phyloP scores from a whole-genome alignment of 257 asterid species.

The Forsythia suspensa region DNA sequence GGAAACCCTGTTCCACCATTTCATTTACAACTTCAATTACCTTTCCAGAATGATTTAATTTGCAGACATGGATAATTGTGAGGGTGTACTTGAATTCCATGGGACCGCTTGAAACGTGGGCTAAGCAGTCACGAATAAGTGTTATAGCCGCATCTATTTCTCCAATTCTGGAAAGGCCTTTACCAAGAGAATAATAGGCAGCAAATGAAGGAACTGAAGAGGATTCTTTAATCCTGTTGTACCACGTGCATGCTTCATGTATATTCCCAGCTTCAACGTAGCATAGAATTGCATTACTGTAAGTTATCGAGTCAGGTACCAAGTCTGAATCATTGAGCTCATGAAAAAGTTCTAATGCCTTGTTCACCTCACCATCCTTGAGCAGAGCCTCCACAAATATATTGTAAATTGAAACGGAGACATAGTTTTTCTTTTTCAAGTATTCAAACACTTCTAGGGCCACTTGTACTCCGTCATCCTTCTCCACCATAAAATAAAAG shows the following conservation, averaged over 20 bases:
- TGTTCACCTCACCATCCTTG: conserved; percentile 53
- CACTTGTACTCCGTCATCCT: conserved; percentile 29
- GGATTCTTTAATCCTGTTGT: conserved; percentile 64
- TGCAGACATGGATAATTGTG: conserved; percentile 71
- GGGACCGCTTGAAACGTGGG: conserved; percentile 63
- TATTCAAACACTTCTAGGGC: conserved; percentile 69
- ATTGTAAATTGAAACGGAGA: conserved; percentile 55
- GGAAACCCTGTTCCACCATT: conserved; percentile 63
- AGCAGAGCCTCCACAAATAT: conserved; percentile 68
- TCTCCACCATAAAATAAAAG: conserved; percentile 55
- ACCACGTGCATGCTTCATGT: conserved; percentile 68
- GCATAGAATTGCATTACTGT: conserved; percentile 61
- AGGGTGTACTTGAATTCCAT: conserved; percentile 77
- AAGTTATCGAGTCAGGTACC: conserved; percentile 59
- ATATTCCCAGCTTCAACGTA: conserved; percentile 53
- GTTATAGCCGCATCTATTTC: conserved; percentile 79
- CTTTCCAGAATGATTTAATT: conserved; percentile 59
- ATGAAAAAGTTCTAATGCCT: conserved; percentile 61
- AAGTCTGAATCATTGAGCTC: conserved; percentile 48
- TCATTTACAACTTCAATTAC: conserved; percentile 66
- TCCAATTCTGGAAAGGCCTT: conserved; percentile 60
- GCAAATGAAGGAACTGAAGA: conserved; percentile 55
- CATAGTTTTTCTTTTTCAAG: conserved; percentile 48
- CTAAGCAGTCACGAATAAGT: conserved; percentile 82
- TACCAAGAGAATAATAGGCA: conserved; percentile 69